Conservation (phyloP, 768 basidiomycete species). For the Rhizopogon vulgaris region DNA sequence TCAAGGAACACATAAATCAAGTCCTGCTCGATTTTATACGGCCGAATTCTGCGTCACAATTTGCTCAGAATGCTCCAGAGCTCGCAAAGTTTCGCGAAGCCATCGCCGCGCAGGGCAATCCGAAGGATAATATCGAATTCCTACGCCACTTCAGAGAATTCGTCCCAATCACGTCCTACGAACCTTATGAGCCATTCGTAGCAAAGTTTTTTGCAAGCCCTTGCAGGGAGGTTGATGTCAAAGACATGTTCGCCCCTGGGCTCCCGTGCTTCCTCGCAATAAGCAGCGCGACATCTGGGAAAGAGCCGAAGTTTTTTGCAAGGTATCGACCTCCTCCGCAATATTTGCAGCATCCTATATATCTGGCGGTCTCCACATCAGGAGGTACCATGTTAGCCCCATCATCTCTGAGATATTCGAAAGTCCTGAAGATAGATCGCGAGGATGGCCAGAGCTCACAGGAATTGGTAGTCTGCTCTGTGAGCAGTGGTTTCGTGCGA, state of each 20-base stretch:
- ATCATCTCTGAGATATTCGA: neutral
- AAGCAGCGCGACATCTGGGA: slow-evolving; percentile 14
- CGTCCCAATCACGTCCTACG: slow-evolving; percentile 12
- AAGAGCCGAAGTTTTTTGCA: slow-evolving; percentile 5
- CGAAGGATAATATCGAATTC: slow-evolving; percentile 2
- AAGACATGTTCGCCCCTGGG: slow-evolving; percentile 14
- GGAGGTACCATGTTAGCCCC: neutral
- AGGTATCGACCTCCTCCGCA: slow-evolving; percentile 4
- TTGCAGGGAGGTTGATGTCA: slow-evolving; percentile 14
- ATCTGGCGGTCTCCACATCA: neutral
- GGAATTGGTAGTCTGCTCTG: neutral
- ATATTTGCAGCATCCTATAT: neutral
- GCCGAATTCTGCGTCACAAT: slow-evolving; percentile 9
- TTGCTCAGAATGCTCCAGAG: neutral
- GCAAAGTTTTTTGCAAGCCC: slow-evolving; percentile 9
- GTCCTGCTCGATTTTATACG: slow-evolving; percentile 2
- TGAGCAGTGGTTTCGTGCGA: neutral
- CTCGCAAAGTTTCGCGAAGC: slow-evolving; percentile 9
- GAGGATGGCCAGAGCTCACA: neutral
- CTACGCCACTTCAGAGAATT: slow-evolving; percentile 5
- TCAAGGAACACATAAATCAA: neutral
- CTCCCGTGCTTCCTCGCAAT: slow-evolving; percentile 7
- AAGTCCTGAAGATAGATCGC: neutral
- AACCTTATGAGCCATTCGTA: slow-evolving; percentile 10
- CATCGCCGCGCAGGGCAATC: neutral